Base-by-base conservation (phyloP, 805 yeast genomes). In the Debaryomyces hansenii region DNA sequence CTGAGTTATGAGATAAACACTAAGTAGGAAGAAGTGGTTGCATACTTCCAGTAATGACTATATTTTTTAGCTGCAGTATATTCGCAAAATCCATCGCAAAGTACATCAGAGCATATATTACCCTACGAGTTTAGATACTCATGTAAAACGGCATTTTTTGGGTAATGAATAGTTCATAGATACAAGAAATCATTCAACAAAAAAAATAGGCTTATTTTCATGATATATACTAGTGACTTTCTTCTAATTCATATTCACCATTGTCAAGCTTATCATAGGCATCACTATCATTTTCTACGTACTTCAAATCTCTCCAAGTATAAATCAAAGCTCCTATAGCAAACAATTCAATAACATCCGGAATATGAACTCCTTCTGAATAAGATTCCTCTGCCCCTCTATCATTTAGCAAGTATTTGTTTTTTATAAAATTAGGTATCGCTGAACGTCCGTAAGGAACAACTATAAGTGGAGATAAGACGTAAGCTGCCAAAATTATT, bases 261-360 rank as follows among this genome's bases (percentile, higher is more conserved):
- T 24, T 24, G 27, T 24, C 27, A 24, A 24, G 32, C 7, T 38
- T 20, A 4, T 18, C 16, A 20, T 40, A 40, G 8, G n/a, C 41
- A 12, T 38, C 29, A 12, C 27, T 18, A 28, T 38, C 41, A 5
- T 38, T 38, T 32, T 38, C 41, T 8, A 38, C 41, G 20, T 38
- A 38, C 11, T 40, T 31, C 32, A 14, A 31, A 15, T 42, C 45
- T 35, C 40, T 42, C 45, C 45, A 42, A 24, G 27, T 35, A 34
- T 35, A 36, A 6, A 42, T 35, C 9, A 42, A 18, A 8, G 10
- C 18, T 4, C 15, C 8, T 12, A 41, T 41, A 4, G n/a, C 37
- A 10, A 32, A 20, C 28, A 41, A 20, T 32, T 41, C 44, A 14
- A 41, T 24, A 33, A 41, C 15, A 32, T 41, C 44, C 7, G 44